These are phyloP conservation scores for Xylaria palmicola DNA, from an alignment of 495 filamentous ascomycete species.

Conservation along the genomic window DNA sequence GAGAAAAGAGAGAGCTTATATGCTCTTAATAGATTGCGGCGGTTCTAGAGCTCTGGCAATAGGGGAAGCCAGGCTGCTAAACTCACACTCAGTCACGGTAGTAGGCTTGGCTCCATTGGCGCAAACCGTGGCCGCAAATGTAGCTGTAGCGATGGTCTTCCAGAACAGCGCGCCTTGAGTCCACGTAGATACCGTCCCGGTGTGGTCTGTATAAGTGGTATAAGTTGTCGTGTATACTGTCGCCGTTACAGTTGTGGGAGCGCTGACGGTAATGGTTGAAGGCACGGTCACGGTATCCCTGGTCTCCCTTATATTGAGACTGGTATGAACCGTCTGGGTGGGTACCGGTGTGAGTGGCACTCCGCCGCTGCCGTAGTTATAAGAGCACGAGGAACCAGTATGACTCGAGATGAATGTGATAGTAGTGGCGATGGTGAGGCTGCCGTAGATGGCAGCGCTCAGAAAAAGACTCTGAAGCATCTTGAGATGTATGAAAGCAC, in stretches of 20 bases:
- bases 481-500: not conserved
- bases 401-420: not conserved
- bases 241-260: not conserved
- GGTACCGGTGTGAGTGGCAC: not conserved
- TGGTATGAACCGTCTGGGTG: no score
- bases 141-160: slow-evolving; percentile 3
- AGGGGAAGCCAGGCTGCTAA: no score
- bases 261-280: not conserved
- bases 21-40: no score
- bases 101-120: slow-evolving; percentile 1
- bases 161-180: not conserved
- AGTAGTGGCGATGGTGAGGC: not conserved
- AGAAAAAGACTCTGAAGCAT: not conserved
- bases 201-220: not conserved
- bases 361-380: not conserved
- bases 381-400: not conserved
- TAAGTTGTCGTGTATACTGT: not conserved
- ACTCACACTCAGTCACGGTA: not conserved
- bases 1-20: no score
- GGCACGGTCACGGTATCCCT: not conserved
- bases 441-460: not conserved
- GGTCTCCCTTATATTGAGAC: no score
- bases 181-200: not conserved
- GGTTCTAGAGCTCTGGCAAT: no score
- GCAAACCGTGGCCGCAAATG: not conserved